Conservation (phyloP, 2,329 filamentous ascomycete species). For the Stemphylium lycopersici region DNA sequence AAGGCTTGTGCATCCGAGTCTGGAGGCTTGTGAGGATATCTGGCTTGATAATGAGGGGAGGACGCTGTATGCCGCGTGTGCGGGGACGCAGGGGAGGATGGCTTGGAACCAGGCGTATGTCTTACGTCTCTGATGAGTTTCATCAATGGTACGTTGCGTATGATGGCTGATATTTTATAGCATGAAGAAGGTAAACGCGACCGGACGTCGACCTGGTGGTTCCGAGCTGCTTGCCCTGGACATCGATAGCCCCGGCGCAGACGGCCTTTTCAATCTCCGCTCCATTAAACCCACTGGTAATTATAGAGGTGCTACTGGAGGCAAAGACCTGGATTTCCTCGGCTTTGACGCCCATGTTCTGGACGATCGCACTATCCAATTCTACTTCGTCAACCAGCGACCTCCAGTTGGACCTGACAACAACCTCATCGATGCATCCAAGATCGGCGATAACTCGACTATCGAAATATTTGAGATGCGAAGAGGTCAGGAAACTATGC, state of each 20-base stretch:
- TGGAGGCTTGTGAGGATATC: conserved; percentile 41
- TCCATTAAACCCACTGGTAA: conserved; percentile 25
- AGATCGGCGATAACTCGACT: conserved; percentile 33
- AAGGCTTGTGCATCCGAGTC: conserved; percentile 27
- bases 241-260: conserved; percentile 32
- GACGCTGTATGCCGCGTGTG: conserved; percentile 39
- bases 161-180: conserved; percentile 12
- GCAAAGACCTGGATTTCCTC: conserved; percentile 28
- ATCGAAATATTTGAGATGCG: conserved; percentile 37
- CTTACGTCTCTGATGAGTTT: neutral
- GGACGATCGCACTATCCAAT: conserved; percentile 32
- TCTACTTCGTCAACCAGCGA: conserved; percentile 37
- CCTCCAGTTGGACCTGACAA: conserved; percentile 33
- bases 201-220: conserved; percentile 29
- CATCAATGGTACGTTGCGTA: neutral
- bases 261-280: conserved; percentile 34
- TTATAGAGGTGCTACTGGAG: conserved; percentile 32
- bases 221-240: conserved; percentile 36
- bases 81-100: conserved; percentile 25
- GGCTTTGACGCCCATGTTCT: conserved; percentile 38
- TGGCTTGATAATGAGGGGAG: conserved; percentile 38
- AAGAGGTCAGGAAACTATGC: conserved; percentile 29
- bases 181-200: conserved; percentile 25
- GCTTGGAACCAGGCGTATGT: conserved; percentile 38
- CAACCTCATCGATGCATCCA: conserved; percentile 27